phyloP scores from a whole-genome alignment of 1,139 yeast species.

The Pichia sp. region DNA sequence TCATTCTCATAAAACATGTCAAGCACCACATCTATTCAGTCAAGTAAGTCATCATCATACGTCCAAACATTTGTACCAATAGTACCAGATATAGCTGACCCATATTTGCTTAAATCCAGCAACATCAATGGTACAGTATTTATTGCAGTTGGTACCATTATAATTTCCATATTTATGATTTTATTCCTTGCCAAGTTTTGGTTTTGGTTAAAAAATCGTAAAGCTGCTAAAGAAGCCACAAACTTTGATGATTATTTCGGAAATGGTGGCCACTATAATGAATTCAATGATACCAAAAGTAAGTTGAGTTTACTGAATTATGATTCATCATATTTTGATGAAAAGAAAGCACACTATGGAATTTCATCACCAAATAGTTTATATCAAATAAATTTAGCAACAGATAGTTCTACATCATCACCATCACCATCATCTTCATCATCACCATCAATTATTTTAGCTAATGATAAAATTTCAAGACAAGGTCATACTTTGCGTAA shows the following conservation, averaged over 20 bases:
- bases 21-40: not conserved
- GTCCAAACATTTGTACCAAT: constrained; percentile 12
- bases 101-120: constrained; percentile 30
- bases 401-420: constrained; percentile 2
- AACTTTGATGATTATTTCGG: constrained; percentile 17
- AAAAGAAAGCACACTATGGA: constrained; percentile 3
- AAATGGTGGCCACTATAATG: not conserved
- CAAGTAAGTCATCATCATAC: constrained; percentile 13
- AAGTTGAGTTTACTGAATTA: constrained; percentile 19
- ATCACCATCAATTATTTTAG: not conserved
- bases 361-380: constrained; percentile 1
- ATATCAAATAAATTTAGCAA: not conserved
- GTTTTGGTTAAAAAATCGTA: constrained; percentile 32
- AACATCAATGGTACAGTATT: constrained; percentile 38
- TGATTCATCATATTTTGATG: constrained; percentile 30
- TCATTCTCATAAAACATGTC: not conserved
- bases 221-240: constrained; percentile 33
- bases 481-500: constrained; percentile 23
- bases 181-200: constrained; percentile 28
- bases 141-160: constrained; percentile 37
- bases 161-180: constrained; percentile 29
- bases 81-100: constrained; percentile 25
- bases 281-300: not conserved
- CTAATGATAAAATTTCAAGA: constrained; percentile 8
- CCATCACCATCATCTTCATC: constrained; percentile 7